Conservation (phyloP, 441 rosid genomes). For the Mallotus repandus region DNA sequence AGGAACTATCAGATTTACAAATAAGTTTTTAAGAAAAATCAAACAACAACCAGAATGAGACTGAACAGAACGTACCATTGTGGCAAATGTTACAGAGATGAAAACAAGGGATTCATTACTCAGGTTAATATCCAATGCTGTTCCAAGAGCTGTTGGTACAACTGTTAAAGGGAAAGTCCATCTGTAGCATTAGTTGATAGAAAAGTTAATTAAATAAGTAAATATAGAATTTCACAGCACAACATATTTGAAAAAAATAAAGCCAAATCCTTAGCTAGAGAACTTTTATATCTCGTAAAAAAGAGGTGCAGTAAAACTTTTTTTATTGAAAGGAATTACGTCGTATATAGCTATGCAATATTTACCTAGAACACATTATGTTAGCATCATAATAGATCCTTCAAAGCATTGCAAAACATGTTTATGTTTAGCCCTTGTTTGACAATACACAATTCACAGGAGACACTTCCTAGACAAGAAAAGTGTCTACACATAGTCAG, state of each 20-base stretch:
- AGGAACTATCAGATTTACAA: constrained; percentile 19
- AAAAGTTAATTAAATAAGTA: constrained; percentile 46
- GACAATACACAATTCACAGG: background rate
- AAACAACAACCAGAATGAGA: constrained; percentile 15
- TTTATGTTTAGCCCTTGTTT: background rate
- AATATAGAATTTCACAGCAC: constrained; percentile 14
- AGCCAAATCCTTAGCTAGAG: background rate
- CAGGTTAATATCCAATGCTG: constrained; percentile 95
- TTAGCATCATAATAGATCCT: background rate
- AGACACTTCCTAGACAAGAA: background rate
- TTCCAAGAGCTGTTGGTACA: constrained; percentile 95
- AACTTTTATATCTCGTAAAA: background rate
- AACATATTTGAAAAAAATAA: constrained; percentile 12
- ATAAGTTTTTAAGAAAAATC: constrained; percentile 9
- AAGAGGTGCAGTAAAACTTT: background rate
- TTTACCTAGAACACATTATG: background rate
- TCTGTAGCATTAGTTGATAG: constrained; percentile 77
- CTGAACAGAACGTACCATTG: constrained; percentile 70
- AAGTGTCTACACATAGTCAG: background rate
- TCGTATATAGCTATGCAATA: background rate
- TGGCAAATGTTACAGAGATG: constrained; percentile 98
- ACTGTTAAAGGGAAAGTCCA: constrained; percentile 92
- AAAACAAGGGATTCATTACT: constrained; percentile 97
- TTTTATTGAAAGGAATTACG: background rate
- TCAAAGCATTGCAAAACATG: background rate